Evolutionary conservation across 2,329 filamentous ascomycete genomes (phyloP).

Genomic region (Nothophaeocryptopus gaeumannii): DNA sequence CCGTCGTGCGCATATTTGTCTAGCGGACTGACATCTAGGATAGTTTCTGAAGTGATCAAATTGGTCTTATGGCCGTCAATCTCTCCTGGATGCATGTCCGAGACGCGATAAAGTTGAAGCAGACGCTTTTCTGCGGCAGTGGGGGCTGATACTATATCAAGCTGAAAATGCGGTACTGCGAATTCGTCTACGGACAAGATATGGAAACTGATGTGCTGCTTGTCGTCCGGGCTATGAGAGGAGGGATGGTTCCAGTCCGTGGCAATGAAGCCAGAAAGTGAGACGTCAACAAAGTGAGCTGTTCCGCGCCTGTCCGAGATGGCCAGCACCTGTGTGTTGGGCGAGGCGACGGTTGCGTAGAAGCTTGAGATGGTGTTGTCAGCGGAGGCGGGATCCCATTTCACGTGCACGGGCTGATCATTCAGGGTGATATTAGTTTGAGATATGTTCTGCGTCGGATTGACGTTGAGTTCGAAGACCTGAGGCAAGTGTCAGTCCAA

Average conservation of each 20-base stretch:
- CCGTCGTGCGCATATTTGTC: constrained; percentile 9
- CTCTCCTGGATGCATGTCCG: constrained; percentile 11
- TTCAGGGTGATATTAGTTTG: constrained; percentile 44
- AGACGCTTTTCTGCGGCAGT: constrained; percentile 6
- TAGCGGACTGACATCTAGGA: constrained; percentile 13
- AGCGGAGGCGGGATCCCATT: constrained; percentile 39
- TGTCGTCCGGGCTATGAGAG: constrained; percentile 7
- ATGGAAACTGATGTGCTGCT: constrained; percentile 13
- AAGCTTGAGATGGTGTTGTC: constrained; percentile 19
- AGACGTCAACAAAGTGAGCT: constrained; percentile 14
- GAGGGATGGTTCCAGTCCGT: constrained; percentile 2
- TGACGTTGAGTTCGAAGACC: constrained; percentile 43
- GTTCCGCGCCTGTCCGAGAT: constrained; percentile 16
- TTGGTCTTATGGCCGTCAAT: constrained; percentile 4
- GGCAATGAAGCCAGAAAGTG: constrained; percentile 12
- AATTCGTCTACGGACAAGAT: constrained; percentile 10
- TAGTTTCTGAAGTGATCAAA: constrained; percentile 6
- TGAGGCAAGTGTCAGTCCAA: constrained; percentile 36
- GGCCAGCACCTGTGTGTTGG: constrained; percentile 14
- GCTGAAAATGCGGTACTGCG: constrained; percentile 9
- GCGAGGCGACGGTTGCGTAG: constrained; percentile 34
- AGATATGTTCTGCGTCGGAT: constrained; percentile 37
- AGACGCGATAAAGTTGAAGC: constrained; percentile 12
- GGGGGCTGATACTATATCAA: constrained; percentile 12
- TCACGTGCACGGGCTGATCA: constrained; percentile 41